Evolutionary conservation across 2,329 filamentous ascomycete genomes (phyloP).

Genomic region (Colletotrichum melonis): DNA sequence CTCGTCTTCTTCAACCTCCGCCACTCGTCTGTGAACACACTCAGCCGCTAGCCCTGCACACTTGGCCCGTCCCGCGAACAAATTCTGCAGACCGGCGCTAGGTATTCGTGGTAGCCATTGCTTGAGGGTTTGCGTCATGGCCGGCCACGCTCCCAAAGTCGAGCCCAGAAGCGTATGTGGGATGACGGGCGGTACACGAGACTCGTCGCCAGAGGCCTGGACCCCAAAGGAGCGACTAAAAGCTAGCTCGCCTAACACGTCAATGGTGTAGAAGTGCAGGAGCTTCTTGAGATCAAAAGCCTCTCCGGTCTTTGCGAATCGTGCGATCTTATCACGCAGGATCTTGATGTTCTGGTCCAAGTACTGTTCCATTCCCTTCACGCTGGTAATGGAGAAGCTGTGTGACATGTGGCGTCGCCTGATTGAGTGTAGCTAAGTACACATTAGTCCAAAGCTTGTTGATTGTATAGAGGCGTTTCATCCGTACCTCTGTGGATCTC

Average conservation of each 20-base stretch:
- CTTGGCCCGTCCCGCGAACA: constrained; percentile 40
- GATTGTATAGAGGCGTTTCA: not conserved
- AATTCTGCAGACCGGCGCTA: constrained; percentile 33
- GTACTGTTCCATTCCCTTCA: constrained; percentile 49
- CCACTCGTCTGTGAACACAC: constrained; percentile 36
- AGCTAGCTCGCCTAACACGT: constrained; percentile 43
- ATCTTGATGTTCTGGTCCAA: constrained; percentile 45
- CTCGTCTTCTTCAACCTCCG: constrained; percentile 5
- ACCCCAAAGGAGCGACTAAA: constrained; percentile 47
- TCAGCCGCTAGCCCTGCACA: constrained; percentile 36
- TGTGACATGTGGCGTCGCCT: constrained; percentile 23
- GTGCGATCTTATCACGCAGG: constrained; percentile 39
- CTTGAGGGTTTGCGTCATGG: constrained; percentile 41
- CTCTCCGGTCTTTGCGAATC: constrained; percentile 21
- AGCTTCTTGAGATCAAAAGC: constrained; percentile 46
- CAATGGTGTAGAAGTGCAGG: constrained; percentile 41
- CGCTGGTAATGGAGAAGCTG: constrained; percentile 28
- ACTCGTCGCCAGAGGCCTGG: constrained; percentile 42
- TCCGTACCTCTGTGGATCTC: constrained; percentile 8
- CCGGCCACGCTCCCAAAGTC: constrained; percentile 42
- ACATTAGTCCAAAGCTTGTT: not conserved
- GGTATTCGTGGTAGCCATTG: constrained; percentile 40
- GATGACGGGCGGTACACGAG: constrained; percentile 44
- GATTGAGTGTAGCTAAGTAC: not conserved
- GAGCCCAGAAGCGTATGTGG: constrained; percentile 47